These are phyloP conservation scores for Cinnamomum chago DNA, from an alignment of 164 flowering plant genomes.

Conservation along the genomic window DNA sequence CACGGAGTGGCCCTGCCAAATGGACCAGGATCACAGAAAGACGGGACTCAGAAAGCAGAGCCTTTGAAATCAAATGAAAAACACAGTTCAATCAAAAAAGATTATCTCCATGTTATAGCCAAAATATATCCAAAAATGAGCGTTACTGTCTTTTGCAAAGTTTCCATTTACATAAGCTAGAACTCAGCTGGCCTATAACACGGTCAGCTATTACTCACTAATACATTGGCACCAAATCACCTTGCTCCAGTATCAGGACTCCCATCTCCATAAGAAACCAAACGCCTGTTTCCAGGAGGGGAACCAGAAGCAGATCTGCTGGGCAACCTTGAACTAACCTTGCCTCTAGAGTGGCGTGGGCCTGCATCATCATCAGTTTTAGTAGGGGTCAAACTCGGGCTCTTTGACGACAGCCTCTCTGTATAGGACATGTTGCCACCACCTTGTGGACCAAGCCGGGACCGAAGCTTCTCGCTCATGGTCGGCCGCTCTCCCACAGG, in stretches of 20 bases:
- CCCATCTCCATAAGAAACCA: slow-evolving; percentile 13
- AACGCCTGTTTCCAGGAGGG: slow-evolving; percentile 3
- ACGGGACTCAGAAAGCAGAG: no score
- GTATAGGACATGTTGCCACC: slow-evolving; percentile 1
- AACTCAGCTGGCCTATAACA: no score
- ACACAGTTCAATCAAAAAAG: no score
- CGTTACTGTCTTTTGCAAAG: no score
- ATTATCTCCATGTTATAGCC: no score
- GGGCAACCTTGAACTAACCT: neutral
- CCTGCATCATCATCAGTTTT: neutral
- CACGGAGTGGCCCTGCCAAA: no score
- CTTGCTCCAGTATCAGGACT: slow-evolving; percentile 3
- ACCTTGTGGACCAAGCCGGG: slow-evolving; percentile 8
- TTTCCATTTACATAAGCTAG: no score
- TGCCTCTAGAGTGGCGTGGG: neutral
- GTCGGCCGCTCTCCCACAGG: slow-evolving; percentile 4
- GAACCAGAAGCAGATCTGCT: neutral
- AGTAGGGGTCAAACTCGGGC: neutral
- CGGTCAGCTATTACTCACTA: no score
- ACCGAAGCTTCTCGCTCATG: slow-evolving; percentile 11
- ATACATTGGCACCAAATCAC: neutral
- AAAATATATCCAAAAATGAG: no score
- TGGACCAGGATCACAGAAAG: no score
- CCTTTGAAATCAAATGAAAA: no score
- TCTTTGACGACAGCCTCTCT: neutral